A percentile compares a stretch with the other conserved stretches of the same genome.
Conservation (phyloP, 345 rosid species). For the Excoecaria cochinchinensis region DNA sequence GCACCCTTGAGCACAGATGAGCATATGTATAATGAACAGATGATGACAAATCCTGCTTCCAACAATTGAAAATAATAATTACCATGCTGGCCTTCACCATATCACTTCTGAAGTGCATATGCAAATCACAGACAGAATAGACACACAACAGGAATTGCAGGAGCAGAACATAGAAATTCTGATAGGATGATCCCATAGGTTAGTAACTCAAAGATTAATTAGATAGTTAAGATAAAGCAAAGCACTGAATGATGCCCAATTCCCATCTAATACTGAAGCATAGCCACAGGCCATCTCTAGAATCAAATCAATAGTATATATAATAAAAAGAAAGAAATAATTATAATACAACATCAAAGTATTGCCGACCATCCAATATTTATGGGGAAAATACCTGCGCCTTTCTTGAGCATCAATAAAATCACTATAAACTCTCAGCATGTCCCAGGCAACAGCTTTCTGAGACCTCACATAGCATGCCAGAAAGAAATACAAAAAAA, state of each 20-base stretch:
- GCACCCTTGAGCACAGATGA: background rate
- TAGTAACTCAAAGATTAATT: background rate
- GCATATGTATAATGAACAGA: background rate
- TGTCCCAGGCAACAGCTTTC: slow-evolving; percentile 94
- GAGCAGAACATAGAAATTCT: background rate
- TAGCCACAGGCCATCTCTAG: background rate
- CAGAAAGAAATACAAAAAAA: background rate
- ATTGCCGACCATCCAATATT: slow-evolving; percentile 4
- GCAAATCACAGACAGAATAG: background rate
- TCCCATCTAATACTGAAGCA: background rate
- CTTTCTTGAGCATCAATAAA: slow-evolving; percentile 76
- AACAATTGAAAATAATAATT: background rate
- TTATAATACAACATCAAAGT: background rate
- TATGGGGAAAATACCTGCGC: slow-evolving; percentile 57
- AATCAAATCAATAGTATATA: background rate
- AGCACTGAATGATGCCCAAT: background rate
- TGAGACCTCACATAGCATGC: slow-evolving; percentile 29
- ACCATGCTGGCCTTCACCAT: background rate
- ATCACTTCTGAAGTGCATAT: background rate
- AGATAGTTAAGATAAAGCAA: background rate
- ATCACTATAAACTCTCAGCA: slow-evolving; percentile 82
- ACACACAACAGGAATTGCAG: background rate
- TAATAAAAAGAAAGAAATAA: background rate
- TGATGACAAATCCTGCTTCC: background rate
- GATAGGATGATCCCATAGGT: background rate